Conservation (phyloP, 129 eudicot species). For the Lactuca saligna region DNA sequence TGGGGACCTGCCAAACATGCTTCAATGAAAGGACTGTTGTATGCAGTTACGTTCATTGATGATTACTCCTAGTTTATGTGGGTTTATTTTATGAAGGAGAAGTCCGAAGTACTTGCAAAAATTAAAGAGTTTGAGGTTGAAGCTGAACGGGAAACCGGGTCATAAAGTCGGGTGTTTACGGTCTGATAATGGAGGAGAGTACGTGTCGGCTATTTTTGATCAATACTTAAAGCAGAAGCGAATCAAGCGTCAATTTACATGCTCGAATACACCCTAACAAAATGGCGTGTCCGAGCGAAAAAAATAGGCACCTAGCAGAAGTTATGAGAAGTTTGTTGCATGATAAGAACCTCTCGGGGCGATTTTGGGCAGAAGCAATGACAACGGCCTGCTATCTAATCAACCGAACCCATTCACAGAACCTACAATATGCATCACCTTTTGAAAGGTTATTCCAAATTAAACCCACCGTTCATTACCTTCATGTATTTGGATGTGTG, state of each 20-base stretch:
- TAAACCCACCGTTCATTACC: background rate
- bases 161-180: background rate
- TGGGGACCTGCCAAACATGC: slow-evolving; percentile 7
- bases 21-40: background rate
- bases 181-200: background rate
- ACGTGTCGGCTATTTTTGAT: background rate
- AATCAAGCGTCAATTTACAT: background rate
- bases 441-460: background rate
- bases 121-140: background rate
- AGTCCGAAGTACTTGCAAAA: background rate
- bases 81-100: slow-evolving; percentile 3
- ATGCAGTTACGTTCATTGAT: background rate
- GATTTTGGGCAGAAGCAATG: background rate
- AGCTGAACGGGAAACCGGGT: background rate
- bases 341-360: background rate
- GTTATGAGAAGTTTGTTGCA: background rate
- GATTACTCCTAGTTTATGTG: background rate
- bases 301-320: background rate
- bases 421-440: background rate
- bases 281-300: background rate
- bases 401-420: background rate
- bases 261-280: background rate
- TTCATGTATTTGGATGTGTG: background rate
- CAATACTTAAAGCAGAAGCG: background rate
- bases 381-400: background rate